Conservation (phyloP, 2,329 filamentous ascomycete genomes). For the Aaosphaeria pasadenensis region DNA sequence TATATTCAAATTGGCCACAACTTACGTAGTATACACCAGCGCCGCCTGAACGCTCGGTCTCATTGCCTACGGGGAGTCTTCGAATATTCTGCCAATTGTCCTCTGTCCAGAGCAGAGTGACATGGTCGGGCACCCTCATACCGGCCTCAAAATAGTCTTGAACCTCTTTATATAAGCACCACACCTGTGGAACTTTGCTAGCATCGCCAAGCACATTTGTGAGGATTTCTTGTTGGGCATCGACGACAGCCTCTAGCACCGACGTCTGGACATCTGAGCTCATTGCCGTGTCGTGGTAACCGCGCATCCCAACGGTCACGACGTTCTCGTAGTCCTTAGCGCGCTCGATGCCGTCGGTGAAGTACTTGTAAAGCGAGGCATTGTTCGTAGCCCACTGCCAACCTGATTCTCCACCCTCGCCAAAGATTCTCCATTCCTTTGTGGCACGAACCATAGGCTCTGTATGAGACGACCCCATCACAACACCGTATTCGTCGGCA, state of each 20-base stretch:
- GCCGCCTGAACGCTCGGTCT: constrained; percentile 59
- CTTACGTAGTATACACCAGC: constrained; percentile 62
- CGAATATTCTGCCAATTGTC: constrained; percentile 68
- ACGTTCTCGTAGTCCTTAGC: constrained; percentile 65
- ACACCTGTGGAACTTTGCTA: constrained; percentile 62
- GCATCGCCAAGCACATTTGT: constrained; percentile 53
- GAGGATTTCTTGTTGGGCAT: constrained; percentile 59
- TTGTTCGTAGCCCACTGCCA: constrained; percentile 73
- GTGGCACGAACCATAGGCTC: constrained; percentile 67
- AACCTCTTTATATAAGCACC: constrained; percentile 74
- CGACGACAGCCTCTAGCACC: constrained; percentile 60
- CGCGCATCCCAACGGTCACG: constrained; percentile 68
- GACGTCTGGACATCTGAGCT: constrained; percentile 56
- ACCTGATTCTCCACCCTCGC: constrained; percentile 47
- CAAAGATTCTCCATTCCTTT: constrained; percentile 47
- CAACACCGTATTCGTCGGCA: constrained; percentile 70
- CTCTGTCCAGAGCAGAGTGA: constrained; percentile 67
- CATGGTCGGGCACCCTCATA: constrained; percentile 61
- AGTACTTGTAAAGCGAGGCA: constrained; percentile 64
- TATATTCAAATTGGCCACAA: background rate
- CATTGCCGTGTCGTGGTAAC: constrained; percentile 63
- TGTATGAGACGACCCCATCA: constrained; percentile 70
- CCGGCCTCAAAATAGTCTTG: constrained; percentile 66
- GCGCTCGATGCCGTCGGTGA: constrained; percentile 63
- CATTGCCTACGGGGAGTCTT: constrained; percentile 58